Evolutionary conservation across 768 basidiomycete genomes (phyloP), one percentile per base, ranked within the genome.

Genomic region (Filobasidium wieringae): DNA sequence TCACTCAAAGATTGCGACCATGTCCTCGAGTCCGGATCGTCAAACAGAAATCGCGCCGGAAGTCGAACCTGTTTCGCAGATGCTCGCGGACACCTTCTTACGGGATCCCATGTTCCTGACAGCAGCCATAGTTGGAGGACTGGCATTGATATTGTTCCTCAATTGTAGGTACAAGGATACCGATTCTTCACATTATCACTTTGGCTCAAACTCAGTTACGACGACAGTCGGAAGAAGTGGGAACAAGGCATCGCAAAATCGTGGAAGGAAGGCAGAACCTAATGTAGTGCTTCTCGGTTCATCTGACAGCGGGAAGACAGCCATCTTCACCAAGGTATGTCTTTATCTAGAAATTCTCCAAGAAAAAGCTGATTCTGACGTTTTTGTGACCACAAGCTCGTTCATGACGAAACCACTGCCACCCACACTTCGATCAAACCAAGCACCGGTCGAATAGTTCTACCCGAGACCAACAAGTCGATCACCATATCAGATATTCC

Each of bases 91-190:
- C 39, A 63, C 68, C 31, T 47, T 71, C 1, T 19, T 71, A 8
- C 63, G 66, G 50, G 70, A 71, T 57, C 65, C 68, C 7, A 66
- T 61, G 55, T 69, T 71, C 63, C 39, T 69, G 26, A 63, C 66
- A 14, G 63, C 65, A 8, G 63, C 53, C 6, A 51, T 56, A 1
- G 68, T 63, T n/a, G 37, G 67, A 17, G 53, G 66, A 0, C 30
- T 63, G 22, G 33, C 65, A 1, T 37, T 68, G 12, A 26, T 61
- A 15, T 39, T 69, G 29, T 60, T 15, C 68, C 66, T 27, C 51
- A 61, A 63, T 17, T 31, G 54, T 55, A 32, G 19, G 54, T 36
- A 34, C 17, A 27, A 26, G 11, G 30, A 22, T 3, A 4, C n/a
- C 12, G 19, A 53, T 2, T 26, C 9, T 37, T 14, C 22, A 12